A percentile compares a stretch with the other conserved stretches of the same genome.
phyloP scores from a whole-genome alignment of 257 asterid species.

The Solanum rostratum region DNA sequence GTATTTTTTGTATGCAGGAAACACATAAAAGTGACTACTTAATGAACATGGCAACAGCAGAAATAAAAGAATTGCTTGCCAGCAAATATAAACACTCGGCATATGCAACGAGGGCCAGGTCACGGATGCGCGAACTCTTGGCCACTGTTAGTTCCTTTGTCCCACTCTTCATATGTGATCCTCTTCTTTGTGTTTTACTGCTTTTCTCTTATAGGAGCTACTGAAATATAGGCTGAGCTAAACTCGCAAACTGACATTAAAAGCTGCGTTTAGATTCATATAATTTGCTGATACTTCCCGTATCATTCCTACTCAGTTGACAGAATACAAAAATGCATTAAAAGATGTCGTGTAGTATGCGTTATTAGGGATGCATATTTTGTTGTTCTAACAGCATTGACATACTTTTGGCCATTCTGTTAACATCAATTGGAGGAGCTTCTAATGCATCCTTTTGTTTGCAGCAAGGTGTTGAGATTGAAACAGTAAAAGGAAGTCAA shows the following conservation, averaged over 20 bases:
- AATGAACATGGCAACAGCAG: conserved; percentile 63
- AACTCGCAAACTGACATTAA: neutral
- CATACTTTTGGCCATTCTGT: neutral
- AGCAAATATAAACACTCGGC: conserved; percentile 57
- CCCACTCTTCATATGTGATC: neutral
- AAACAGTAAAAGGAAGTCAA: conserved; percentile 61
- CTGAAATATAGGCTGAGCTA: neutral
- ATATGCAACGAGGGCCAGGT: conserved; percentile 35
- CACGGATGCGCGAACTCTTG: conserved; percentile 40
- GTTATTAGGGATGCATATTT: neutral
- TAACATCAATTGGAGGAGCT: neutral
- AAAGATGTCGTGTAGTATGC: neutral
- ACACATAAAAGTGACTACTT: conserved; percentile 46
- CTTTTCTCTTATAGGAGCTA: neutral
- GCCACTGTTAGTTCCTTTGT: conserved; percentile 27
- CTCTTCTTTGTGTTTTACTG: neutral
- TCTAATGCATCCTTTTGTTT: neutral
- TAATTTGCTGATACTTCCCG: neutral
- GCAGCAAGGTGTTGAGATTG: conserved; percentile 62
- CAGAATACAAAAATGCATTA: neutral
- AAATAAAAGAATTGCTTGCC: conserved; percentile 53
- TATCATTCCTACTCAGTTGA: neutral
- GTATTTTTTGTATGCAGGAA: conserved; percentile 34
- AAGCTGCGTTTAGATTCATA: neutral
- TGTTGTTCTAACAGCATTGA: neutral